A percentile compares a stretch with the other conserved stretches of the same genome.
These are phyloP conservation scores for Hypoxylon cercidicola DNA, from an alignment of 495 filamentous ascomycete genomes.

Conservation along the genomic window DNA sequence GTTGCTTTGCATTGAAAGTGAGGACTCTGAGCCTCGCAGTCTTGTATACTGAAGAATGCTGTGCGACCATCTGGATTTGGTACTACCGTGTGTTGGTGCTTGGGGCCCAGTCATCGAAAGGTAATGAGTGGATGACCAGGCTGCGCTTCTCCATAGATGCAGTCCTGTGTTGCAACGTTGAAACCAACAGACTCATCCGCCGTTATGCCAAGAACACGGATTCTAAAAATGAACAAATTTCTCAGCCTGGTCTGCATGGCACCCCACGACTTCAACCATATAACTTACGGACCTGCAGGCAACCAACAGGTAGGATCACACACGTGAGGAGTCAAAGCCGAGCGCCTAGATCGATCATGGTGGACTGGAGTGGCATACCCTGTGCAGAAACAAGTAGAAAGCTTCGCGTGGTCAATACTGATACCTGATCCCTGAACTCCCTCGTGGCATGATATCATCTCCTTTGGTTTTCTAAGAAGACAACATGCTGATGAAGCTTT, in stretches of 20 bases:
- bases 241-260: not conserved
- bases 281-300: conserved; percentile 1
- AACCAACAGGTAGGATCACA: not conserved
- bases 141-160: no score
- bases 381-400: not conserved
- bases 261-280: not conserved
- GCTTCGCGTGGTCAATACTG: conserved; percentile 1
- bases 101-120: no score
- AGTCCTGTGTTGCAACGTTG: not conserved
- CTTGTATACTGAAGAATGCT: not conserved
- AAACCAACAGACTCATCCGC: no score
- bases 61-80: not conserved
- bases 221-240: not conserved
- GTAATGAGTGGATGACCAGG: no score
- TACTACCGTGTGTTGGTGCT: not conserved
- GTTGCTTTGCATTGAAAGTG: conserved; percentile 1
- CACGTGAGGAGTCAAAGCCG: not conserved
- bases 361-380: not conserved
- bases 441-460: not conserved
- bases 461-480: not conserved
- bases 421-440: not conserved
- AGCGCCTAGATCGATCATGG: not conserved
- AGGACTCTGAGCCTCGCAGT: not conserved
- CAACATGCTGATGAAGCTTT: not conserved
- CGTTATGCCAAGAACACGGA: not conserved